phyloP scores from a whole-genome alignment of 2,329 filamentous ascomycete species.

The Aspergillus niger region DNA sequence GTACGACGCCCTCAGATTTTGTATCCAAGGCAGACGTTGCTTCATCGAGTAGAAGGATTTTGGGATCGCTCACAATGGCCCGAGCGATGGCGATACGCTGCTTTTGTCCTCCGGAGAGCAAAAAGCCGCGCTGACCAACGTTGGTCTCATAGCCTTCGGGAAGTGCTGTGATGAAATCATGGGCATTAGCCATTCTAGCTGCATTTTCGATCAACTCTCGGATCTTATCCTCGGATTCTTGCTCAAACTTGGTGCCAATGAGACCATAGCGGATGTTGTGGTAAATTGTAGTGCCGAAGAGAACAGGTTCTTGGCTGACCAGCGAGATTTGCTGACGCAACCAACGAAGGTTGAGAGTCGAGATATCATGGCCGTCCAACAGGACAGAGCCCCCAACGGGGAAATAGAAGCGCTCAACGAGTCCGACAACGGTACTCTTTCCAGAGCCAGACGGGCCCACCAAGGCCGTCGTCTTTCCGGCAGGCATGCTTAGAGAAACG shows the following conservation, averaged over 20 bases:
- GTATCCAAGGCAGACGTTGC: slow-evolving; percentile 93
- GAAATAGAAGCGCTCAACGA: slow-evolving; percentile 92
- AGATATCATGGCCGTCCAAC: slow-evolving; percentile 81
- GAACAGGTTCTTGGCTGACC: slow-evolving; percentile 87
- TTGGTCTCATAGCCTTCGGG: slow-evolving; percentile 91
- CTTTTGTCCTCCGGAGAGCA: slow-evolving; percentile 93
- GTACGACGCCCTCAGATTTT: slow-evolving; percentile 90
- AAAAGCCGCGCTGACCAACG: slow-evolving; percentile 91
- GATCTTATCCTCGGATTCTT: slow-evolving; percentile 67
- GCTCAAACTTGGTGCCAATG: slow-evolving; percentile 77
- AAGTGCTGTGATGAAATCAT: slow-evolving; percentile 81
- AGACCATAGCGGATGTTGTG: slow-evolving; percentile 89
- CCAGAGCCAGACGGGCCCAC: slow-evolving; percentile 94
- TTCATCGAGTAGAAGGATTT: slow-evolving; percentile 89
- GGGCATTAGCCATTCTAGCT: slow-evolving; percentile 87
- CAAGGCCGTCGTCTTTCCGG: slow-evolving; percentile 88
- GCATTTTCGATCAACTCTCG: slow-evolving; percentile 74
- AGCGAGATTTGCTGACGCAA: slow-evolving; percentile 87
- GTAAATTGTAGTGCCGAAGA: slow-evolving; percentile 87
- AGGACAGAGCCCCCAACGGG: slow-evolving; percentile 77
- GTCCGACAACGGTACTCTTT: slow-evolving; percentile 90
- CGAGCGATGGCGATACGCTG: slow-evolving; percentile 94
- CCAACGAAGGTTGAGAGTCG: slow-evolving; percentile 83
- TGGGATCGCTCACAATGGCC: slow-evolving; percentile 86
- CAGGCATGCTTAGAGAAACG: slow-evolving; percentile 76